phyloP scores from a whole-genome alignment of 352 stramenopile species.

The Phytophthora tentaculata region DNA sequence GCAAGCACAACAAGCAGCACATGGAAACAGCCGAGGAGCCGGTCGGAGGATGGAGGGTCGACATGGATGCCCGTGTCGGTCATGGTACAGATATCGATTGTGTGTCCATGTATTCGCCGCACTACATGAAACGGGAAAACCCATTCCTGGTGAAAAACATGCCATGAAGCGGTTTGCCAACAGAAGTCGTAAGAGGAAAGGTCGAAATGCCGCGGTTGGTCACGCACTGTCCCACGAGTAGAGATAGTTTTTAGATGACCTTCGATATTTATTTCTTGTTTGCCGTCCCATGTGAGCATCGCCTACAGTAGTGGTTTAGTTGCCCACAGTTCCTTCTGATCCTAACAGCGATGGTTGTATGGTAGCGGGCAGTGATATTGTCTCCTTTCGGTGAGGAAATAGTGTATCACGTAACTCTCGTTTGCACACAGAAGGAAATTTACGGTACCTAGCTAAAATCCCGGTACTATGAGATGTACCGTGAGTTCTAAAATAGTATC shows the following conservation, averaged over 20 bases:
- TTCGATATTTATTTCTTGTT: no score
- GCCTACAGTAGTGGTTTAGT: no score
- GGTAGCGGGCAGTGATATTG: no score
- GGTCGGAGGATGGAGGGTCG: background rate
- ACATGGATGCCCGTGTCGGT: constrained; percentile 1
- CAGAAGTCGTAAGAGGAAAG: constrained; percentile 1
- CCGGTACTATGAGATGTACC: background rate
- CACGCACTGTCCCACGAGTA: background rate
- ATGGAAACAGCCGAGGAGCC: background rate
- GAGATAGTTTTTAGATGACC: background rate
- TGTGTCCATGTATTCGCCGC: background rate
- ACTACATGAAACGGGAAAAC: background rate
- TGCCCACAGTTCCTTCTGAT: no score
- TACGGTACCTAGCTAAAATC: background rate
- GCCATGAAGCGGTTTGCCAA: background rate
- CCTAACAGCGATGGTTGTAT: no score
- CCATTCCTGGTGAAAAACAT: background rate
- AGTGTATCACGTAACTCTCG: no score
- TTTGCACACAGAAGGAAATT: no score
- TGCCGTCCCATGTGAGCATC: no score
- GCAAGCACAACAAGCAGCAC: background rate
- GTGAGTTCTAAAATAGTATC: background rate
- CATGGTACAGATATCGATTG: constrained; percentile 9
- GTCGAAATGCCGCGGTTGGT: background rate
- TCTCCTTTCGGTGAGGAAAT: no score